Evolutionary conservation across 1,284 basidiomycete species (phyloP), one percentile per base, ranked within the genome.

Genomic region (Sporisorium exsertum): DNA sequence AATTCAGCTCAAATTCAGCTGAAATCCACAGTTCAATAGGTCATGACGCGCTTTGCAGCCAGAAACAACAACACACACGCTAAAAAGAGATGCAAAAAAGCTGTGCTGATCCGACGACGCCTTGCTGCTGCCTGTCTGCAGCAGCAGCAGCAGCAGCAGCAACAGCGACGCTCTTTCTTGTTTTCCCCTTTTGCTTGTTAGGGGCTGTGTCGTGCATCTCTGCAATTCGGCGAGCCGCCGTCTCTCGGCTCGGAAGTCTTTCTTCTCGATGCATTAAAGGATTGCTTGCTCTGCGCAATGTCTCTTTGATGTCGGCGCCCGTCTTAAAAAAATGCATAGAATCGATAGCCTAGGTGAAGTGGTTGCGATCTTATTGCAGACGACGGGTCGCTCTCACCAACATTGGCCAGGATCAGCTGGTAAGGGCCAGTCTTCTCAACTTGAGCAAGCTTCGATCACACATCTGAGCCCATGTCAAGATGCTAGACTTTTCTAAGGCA

Each of bases 151-250:
- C n/a, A n/a, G n/a, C n/a, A n/a, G n/a, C n/a, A n/a, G n/a, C n/a
- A n/a, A n/a, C n/a, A n/a, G n/a, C n/a, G n/a, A n/a, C n/a, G n/a
- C 49, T 37, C 20, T 7, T 24, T 24, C 20, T 22, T 24, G n/a
- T 10, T 52, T n/a, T 24, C 35, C 51, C 47, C 26, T 29, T 29
- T 53, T 35, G 7, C 13, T 18, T 13, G 33, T 51, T 35, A 37
- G 51, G 51, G 51, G 33, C 51, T 24, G 32, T 45, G 56, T 58
- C 45, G 46, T 58, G 35, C 56, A n/a, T 53, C 50, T 51, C n/a
- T 9, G 49, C 16, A 3, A 26, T 13, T 47, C 8, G 15, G 45
- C 47, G 12, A 40, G 4, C 18, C 18, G 37, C n/a, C 45, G 45
- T 47, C 9, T 4, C 24, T 47, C 45, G 45, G 45, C 45, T 47